A percentile compares a stretch with the other conserved stretches of the same genome.
Conservation (phyloP, 2,329 filamentous ascomycete genomes). For the Aspergillus felis region DNA sequence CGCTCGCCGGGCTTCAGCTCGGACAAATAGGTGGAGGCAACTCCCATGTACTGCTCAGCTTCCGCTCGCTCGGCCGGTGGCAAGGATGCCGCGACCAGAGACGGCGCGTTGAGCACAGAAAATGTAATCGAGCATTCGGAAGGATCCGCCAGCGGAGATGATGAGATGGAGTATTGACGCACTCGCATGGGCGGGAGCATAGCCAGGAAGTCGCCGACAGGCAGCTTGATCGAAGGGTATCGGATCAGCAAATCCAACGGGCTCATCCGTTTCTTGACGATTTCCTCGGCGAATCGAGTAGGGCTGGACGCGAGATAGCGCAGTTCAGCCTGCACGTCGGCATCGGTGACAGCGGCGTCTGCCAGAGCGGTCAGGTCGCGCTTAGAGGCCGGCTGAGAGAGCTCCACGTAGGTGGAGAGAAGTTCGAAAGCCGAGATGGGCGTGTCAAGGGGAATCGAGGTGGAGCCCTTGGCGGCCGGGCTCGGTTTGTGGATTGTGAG, state of each 20-base stretch:
- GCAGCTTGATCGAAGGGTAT: conserved; percentile 56
- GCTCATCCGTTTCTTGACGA: conserved; percentile 53
- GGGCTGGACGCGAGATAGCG: conserved; percentile 27
- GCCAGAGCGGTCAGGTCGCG: conserved; percentile 49
- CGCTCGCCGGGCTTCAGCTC: conserved; percentile 32
- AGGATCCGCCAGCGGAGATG: conserved; percentile 61
- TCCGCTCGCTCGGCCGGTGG: conserved; percentile 42
- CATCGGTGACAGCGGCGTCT: conserved; percentile 48
- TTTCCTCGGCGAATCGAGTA: conserved; percentile 44
- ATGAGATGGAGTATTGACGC: conserved; percentile 77
- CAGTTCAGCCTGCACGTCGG: conserved; percentile 43
- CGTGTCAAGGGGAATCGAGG: conserved; percentile 49
- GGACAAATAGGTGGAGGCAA: conserved; percentile 60
- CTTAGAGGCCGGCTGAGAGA: conserved; percentile 68
- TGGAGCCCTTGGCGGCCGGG: conserved; percentile 37
- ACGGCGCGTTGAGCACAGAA: conserved; percentile 57
- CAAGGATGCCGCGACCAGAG: conserved; percentile 29
- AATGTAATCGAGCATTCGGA: conserved; percentile 63
- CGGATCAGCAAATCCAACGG: conserved; percentile 64
- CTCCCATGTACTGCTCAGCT: conserved; percentile 51
- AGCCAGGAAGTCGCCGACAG: conserved; percentile 63
- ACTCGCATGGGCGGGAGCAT: conserved; percentile 75
- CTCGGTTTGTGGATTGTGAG: conserved; percentile 56
- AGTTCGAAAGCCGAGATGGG: conserved; percentile 61
- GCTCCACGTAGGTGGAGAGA: conserved; percentile 67